Conservation (phyloP, 306 rosid genomes). For the Vachellia pachyceras region DNA sequence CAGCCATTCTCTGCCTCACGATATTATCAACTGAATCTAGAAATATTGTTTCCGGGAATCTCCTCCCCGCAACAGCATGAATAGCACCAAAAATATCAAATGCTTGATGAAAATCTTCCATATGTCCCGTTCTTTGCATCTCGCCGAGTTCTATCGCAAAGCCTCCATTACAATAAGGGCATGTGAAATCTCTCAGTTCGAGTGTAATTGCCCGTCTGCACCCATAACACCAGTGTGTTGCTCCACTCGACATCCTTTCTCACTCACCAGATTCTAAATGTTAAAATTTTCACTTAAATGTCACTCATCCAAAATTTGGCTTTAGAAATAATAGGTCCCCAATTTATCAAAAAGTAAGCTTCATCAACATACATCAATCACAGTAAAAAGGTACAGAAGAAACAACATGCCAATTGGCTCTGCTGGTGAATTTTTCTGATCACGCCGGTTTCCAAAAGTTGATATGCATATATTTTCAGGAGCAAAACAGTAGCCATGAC, state of each 20-base stretch:
- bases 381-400: slow-evolving; percentile 9
- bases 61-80: slow-evolving; percentile 50
- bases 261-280: slow-evolving; percentile 11
- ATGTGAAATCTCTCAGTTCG: slow-evolving; percentile 39
- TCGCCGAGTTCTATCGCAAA: slow-evolving; percentile 57
- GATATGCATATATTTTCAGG: slow-evolving; percentile 3
- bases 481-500: slow-evolving; percentile 1
- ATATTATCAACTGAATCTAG: slow-evolving; percentile 47
- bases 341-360: background rate
- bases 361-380: slow-evolving; percentile 6
- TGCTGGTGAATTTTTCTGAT: background rate
- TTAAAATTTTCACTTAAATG: slow-evolving; percentile 4
- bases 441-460: background rate
- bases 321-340: slow-evolving; percentile 7
- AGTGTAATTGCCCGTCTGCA: slow-evolving; percentile 52
- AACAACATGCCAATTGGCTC: background rate
- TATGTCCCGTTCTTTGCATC: slow-evolving; percentile 5
- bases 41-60: slow-evolving; percentile 50
- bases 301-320: slow-evolving; percentile 27
- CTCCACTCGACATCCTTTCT: slow-evolving; percentile 55
- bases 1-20: slow-evolving; percentile 56
- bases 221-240: slow-evolving; percentile 67
- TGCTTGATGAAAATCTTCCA: slow-evolving; percentile 42
- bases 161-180: slow-evolving; percentile 69
- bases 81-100: slow-evolving; percentile 50